These are phyloP conservation scores for Ustilago hordei DNA, from an alignment of 1,284 basidiomycete species.

Conservation along the genomic window DNA sequence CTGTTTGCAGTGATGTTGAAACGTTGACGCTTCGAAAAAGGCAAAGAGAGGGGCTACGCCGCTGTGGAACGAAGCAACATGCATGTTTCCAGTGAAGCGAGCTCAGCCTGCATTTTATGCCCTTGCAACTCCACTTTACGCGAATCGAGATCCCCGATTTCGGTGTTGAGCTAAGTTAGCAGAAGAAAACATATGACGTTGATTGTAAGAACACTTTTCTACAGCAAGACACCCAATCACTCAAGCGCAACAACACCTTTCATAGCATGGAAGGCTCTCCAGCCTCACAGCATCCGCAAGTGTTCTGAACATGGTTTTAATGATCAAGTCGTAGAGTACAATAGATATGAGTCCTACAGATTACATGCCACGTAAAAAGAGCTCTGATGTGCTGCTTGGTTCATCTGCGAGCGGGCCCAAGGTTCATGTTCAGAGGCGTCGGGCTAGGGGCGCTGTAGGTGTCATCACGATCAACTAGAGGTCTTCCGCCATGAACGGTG, in stretches of 20 bases:
- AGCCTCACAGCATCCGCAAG: neutral
- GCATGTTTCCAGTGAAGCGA: constrained; percentile 5
- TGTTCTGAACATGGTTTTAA: neutral
- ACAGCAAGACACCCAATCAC: neutral
- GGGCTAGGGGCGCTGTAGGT: constrained; percentile 63
- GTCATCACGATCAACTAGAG: constrained; percentile 56
- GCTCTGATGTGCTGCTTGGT: neutral
- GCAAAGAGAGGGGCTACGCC: neutral
- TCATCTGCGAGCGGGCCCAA: constrained; percentile 25
- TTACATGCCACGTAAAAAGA: neutral
- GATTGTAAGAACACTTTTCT: neutral
- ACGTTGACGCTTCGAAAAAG: neutral
- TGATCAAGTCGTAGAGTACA: constrained; percentile 12
- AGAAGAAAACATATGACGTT: too few relatives aligned
- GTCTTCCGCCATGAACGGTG: constrained; percentile 59
- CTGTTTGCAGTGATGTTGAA: neutral
- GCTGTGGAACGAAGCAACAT: neutral
- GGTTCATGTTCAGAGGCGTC: constrained; percentile 54
- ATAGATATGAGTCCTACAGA: neutral
- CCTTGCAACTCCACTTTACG: constrained; percentile 2
- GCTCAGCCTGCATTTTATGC: neutral
- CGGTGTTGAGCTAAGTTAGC: neutral
- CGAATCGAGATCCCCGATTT: neutral
- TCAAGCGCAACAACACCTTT: neutral
- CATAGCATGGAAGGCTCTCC: neutral